A percentile compares a stretch with the other conserved stretches of the same genome.
These are phyloP conservation scores for Colletotrichum acutatum DNA, from an alignment of 2,329 filamentous ascomycete genomes.

Conservation along the genomic window DNA sequence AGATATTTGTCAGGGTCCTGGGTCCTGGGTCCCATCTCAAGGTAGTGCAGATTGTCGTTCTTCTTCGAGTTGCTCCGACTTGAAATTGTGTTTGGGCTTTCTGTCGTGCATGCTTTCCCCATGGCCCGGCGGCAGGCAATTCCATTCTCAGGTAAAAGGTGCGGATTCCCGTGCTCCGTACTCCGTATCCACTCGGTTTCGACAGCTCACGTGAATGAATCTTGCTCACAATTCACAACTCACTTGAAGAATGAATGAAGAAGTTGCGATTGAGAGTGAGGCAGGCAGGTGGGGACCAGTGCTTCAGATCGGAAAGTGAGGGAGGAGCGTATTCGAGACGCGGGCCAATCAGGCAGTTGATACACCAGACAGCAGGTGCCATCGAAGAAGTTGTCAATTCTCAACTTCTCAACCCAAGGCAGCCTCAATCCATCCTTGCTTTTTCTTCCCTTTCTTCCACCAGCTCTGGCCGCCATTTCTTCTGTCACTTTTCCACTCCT, in stretches of 20 bases:
- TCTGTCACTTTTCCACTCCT: not conserved
- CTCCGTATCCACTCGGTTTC: not conserved
- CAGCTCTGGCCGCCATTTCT: not conserved
- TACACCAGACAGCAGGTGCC: not conserved
- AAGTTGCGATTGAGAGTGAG: not conserved
- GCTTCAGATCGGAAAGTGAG: not conserved
- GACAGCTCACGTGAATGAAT: not conserved
- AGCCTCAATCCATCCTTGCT: conserved; percentile 22
- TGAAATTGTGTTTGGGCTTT: not conserved
- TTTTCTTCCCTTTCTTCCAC: conserved; percentile 9
- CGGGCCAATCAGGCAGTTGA: not conserved
- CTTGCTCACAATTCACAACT: not conserved
- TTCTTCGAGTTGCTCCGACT: not conserved
- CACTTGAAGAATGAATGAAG: not conserved
- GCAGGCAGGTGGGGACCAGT: not conserved
- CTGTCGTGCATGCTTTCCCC: not conserved
- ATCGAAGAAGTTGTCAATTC: conserved; percentile 23
- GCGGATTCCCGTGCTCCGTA: not conserved
- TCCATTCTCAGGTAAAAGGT: not conserved
- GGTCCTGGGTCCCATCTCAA: not conserved
- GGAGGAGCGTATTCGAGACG: not conserved
- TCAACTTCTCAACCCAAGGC: conserved; percentile 27
- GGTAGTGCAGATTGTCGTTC: not conserved
- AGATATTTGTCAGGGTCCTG: not conserved
- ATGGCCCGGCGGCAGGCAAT: not conserved